Base-by-base conservation (phyloP, 164 flowering plant genomes). In the Sextonia rubra region DNA sequence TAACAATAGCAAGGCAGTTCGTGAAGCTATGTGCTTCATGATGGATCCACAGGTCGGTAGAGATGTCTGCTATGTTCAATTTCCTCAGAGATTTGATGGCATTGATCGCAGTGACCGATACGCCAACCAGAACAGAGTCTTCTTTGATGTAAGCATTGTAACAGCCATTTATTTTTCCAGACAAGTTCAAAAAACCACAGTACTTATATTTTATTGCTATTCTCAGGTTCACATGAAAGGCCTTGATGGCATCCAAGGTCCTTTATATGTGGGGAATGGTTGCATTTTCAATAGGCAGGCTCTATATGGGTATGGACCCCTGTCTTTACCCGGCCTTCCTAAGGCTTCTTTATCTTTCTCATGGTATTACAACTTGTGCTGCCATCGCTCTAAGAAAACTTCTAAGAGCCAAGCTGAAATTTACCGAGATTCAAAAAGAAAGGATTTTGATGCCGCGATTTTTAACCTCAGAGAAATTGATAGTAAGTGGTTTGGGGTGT, bases 71-170 rank as follows among this genome's bases (percentile, higher is more conserved):
- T 95, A 87, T 70, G 88, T 95, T 70, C 97, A 93, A 80, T 95
- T 95, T 75, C 99, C 99, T 78, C 98, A 93, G 82, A 93, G 99
- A 73, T 95, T 95, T 66, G 98, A 95, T 83, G 98, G 99, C 55
- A 95, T 93, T 76, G 97, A 93, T 81, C 87, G 87, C 29, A 93
- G 97, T 84, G 99, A 95, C 72, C 78, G 98, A 83, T 95, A 95
- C 82, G 98, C 98, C 75, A 95, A 95, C 71, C 86, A 97, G 60
- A 95, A 95, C 81, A 84, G 76, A 17, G 98, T 95, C 76, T 95
- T 95, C 91, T 95, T 95, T 79, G 98, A 95, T 86, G 99, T 95
- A 85, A 88, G 92, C n/a, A 22, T 29, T 37, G 44, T 29, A 65
- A 64, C 47, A 22, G 9, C 3, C 25, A 65, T 25, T 32, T 25